Conservation (phyloP, 129 eudicot genomes). For the Tanacetum coccineum region DNA sequence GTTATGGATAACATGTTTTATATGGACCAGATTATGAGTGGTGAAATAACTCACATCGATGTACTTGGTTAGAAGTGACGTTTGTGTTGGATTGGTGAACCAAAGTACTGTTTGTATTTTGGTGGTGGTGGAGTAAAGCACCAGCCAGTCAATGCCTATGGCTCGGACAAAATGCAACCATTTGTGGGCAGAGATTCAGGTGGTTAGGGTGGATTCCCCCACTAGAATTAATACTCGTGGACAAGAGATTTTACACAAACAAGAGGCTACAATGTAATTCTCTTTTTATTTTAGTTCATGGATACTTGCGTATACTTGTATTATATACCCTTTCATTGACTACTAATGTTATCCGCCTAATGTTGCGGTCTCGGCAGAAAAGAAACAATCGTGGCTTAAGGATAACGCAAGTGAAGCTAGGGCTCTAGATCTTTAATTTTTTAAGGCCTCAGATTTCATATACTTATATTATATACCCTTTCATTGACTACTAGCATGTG, state of each 20-base stretch:
- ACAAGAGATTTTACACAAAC: constrained; percentile 15
- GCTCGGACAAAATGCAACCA: neutral
- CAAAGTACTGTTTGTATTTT: constrained; percentile 24
- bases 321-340: too few relatives aligned
- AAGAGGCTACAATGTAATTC: constrained; percentile 5
- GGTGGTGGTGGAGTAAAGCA: constrained; percentile 21
- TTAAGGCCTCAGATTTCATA: too few relatives aligned
- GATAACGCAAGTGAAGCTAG: too few relatives aligned
- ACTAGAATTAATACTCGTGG: constrained; percentile 19
- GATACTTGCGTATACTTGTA: too few relatives aligned
- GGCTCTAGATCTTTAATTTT: too few relatives aligned
- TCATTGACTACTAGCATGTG: too few relatives aligned
- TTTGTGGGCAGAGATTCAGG: constrained; percentile 22
- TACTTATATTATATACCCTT: too few relatives aligned
- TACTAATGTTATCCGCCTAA: too few relatives aligned
- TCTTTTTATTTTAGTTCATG: neutral
- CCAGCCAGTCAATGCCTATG: neutral
- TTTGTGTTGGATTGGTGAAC: constrained; percentile 15
- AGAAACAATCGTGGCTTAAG: too few relatives aligned
- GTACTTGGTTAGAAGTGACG: constrained; percentile 23
- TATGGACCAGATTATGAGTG: constrained; percentile 1
- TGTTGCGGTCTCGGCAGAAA: too few relatives aligned
- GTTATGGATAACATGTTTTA: constrained; percentile 1
- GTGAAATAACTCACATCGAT: neutral
- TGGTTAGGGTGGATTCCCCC: constrained; percentile 13